phyloP scores from a whole-genome alignment of 2,329 filamentous ascomycete genomes.

The Penicillium concentricum region DNA sequence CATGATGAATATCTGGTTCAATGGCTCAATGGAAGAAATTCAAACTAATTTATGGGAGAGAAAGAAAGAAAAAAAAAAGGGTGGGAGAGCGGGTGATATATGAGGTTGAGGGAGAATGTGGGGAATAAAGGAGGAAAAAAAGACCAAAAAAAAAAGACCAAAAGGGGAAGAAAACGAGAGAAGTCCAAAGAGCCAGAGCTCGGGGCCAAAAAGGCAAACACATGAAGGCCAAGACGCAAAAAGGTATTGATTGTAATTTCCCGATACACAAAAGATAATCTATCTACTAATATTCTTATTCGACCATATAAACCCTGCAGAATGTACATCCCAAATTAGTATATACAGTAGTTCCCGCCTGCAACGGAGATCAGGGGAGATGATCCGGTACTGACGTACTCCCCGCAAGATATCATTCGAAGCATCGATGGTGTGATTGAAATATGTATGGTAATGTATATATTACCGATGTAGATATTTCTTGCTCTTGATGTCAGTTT shows the following conservation, averaged over 20 bases:
- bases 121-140: conserved; percentile 9
- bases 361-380: conserved; percentile 28
- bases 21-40: background rate
- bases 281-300: background rate
- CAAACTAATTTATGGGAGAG: conserved; percentile 2
- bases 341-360: conserved; percentile 15
- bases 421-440: conserved; percentile 29
- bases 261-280: background rate
- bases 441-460: background rate
- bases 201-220: conserved; percentile 1
- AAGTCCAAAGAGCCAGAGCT: background rate
- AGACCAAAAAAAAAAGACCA: conserved; percentile 2
- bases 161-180: conserved; percentile 4
- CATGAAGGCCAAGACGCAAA: conserved; percentile 4
- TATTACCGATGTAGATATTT: background rate
- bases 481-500: background rate
- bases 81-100: conserved; percentile 18
- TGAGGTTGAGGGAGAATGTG: conserved; percentile 15
- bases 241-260: conserved; percentile 1
- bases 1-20: conserved; percentile 25
- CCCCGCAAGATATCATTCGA: conserved; percentile 20
- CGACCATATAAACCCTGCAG: background rate
- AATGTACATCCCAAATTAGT: conserved; percentile 1
- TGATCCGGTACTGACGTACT: conserved; percentile 22
- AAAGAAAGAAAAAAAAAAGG: conserved; percentile 2